Base-by-base conservation (phyloP, 495 filamentous ascomycete genomes). In the Tricharina praecox region DNA sequence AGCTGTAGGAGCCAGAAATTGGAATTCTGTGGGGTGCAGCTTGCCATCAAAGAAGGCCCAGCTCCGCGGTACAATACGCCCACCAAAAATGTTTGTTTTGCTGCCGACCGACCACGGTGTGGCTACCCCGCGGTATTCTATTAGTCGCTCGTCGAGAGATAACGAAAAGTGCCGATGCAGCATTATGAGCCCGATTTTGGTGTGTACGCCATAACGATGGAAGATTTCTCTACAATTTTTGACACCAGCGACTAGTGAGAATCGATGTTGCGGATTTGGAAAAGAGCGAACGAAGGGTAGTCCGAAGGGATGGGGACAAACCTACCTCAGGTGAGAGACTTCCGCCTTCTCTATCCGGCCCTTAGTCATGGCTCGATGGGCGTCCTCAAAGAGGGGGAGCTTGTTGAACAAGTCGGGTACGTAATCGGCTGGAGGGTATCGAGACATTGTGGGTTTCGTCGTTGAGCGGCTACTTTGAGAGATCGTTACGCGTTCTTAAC, bases 261-360 rank as follows among this genome's bases (percentile, higher is more conserved):
- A n/a, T n/a, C n/a, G n/a, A n/a, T n/a, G n/a, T n/a, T n/a, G n/a
- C n/a, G n/a, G n/a, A n/a, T n/a, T n/a, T n/a, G n/a, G n/a, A n/a
- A n/a, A n/a, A n/a, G n/a, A n/a, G n/a, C n/a, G n/a, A n/a, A n/a
- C n/a, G n/a, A n/a, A n/a, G n/a, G 9, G 25, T 32, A 7, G 23
- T 15, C 9, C 8, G 15, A 3, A 33, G 23, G 15, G 7, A 9
- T 3, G 4, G 9, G 33, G 13, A 45, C 23, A 18, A 28, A 45
- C 10, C 5, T 4, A 45, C 42, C 42, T 7, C 4, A 45, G 23
- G 9, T 30, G 16, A 3, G 42, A 45, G 4, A 42, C 74, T 55
- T 75, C 76, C 19, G 62, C 67, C 25, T 81, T 81, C 64, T 75
- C 71, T 0, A 67, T 77, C 2, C 58, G 69, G 37, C 63, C 69